Evolutionary conservation across 805 yeast genomes (phyloP).

Genomic region (Candida maris): DNA sequence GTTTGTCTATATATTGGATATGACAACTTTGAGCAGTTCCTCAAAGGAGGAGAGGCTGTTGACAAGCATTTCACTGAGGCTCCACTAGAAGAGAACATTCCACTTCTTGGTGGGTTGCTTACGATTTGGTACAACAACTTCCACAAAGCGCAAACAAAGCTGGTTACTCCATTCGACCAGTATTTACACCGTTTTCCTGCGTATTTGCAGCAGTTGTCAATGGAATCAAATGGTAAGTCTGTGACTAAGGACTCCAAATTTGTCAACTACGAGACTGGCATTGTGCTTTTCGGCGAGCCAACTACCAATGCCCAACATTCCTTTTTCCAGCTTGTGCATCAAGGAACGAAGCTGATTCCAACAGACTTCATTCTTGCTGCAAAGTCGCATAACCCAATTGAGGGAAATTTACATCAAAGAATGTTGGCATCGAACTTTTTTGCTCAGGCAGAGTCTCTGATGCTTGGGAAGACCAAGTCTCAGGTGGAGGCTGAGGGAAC

Average conservation of each 20-base stretch:
- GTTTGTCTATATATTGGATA: constrained; percentile 93
- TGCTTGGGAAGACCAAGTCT: constrained; percentile 88
- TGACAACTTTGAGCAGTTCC: constrained; percentile 87
- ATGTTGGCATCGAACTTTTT: constrained; percentile 99
- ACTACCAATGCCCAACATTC: constrained; percentile 99
- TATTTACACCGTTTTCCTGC: constrained; percentile 99
- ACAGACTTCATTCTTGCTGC: constrained; percentile 97
- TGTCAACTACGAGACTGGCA: constrained; percentile 93
- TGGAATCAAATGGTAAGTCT: constrained; percentile 99
- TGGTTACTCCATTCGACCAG: constrained; percentile 98
- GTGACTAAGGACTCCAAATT: constrained; percentile 89
- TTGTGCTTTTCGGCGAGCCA: constrained; percentile 96
- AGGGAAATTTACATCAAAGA: constrained; percentile 87
- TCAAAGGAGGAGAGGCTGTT: constrained; percentile 96
- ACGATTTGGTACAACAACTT: constrained; percentile 99
- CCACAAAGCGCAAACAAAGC: constrained; percentile 96
- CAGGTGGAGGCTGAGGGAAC: constrained; percentile 82
- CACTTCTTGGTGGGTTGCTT: constrained; percentile 87
- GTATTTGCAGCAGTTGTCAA: constrained; percentile 94
- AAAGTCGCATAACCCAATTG: constrained; percentile 96
- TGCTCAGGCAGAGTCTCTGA: constrained; percentile 96
- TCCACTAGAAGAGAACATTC: constrained; percentile 88
- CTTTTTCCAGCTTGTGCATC: constrained; percentile 98
- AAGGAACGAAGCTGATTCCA: constrained; percentile 97
- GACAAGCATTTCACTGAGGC: constrained; percentile 85